Base-by-base conservation (phyloP, 768 basidiomycete species). In the Termitomyces sp. region DNA sequence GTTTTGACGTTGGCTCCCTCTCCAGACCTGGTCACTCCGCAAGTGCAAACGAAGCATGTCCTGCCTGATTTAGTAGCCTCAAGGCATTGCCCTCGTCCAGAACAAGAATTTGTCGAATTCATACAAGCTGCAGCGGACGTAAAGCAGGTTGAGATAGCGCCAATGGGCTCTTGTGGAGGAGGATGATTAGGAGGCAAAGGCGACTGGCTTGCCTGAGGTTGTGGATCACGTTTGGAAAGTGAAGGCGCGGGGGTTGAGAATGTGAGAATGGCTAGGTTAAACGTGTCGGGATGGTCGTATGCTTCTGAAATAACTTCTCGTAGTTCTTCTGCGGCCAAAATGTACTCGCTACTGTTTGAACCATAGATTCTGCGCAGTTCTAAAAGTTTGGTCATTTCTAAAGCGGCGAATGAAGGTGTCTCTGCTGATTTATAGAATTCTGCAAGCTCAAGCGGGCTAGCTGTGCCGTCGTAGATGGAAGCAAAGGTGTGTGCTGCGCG, bases 11-110 rank as follows among this genome's bases (percentile, higher is more conserved):
- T 81, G 31, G 77, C 72, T 10, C 79, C 79, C 59, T 81, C 75
- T 51, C 80, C 81, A 10, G 84, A 87, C 32, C 73, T 76, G 8
- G 81, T 79, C 11, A 69, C 71, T 25, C 75, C 74, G 63, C 86
- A 87, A 48, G 75, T 72, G 68, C 85, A 87, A 37, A 84, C 78
- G 65, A 79, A 84, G 66, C 83, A 84, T 20, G 78, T 80, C 15
- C 77, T 73, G 12, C 87, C 89, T 4, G 84, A 82, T 65, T 85
- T 86, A 51, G 76, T 83, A 36, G 84, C 84, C 59, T 78, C 70
- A 17, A 82, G 78, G 66, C 92, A 94, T 63, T 82, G 67, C 0
- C 92, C 92, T 53, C 84, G 80, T 9, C 88, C 87, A 8, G 87
- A 89, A 71, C 92, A 94, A 29, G 77, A 67, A 52, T 76, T 77